These are phyloP conservation scores for Dillenia turbinata DNA, from an alignment of 164 flowering plant species.

Conservation along the genomic window DNA sequence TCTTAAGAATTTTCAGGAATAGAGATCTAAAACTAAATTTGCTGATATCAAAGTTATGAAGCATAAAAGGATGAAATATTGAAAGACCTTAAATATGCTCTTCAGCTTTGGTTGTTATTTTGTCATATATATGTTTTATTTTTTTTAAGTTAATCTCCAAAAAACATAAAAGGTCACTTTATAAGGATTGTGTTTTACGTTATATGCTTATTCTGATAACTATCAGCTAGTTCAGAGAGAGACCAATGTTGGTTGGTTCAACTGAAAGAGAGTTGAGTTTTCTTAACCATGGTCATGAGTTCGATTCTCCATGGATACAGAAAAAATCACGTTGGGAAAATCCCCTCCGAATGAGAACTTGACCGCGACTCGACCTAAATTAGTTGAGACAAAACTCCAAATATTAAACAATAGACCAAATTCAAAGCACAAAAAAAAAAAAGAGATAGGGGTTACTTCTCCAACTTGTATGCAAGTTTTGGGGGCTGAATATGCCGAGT, in stretches of 20 bases:
- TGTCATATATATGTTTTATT: not conserved
- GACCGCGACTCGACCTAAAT: too few relatives aligned
- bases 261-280: too few relatives aligned
- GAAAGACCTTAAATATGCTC: not conserved
- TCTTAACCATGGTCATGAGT: too few relatives aligned
- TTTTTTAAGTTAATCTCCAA: slow-evolving; percentile 7
- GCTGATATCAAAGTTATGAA: not conserved
- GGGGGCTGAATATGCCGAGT: slow-evolving; percentile 19
- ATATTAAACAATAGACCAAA: too few relatives aligned
- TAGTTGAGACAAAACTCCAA: too few relatives aligned
- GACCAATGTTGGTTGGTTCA: too few relatives aligned
- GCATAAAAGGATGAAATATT: slow-evolving; percentile 1
- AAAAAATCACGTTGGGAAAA: too few relatives aligned
- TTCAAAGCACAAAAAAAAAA: too few relatives aligned
- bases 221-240: too few relatives aligned
- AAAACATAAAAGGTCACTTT: slow-evolving; percentile 5
- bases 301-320: too few relatives aligned
- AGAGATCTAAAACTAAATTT: not conserved
- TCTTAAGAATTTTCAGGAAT: not conserved
- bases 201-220: slow-evolving; percentile 1
- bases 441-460: slow-evolving; percentile 5
- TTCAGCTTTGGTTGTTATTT: slow-evolving; percentile 13
- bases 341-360: too few relatives aligned
- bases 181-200: slow-evolving; percentile 17
- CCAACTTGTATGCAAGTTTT: slow-evolving; percentile 21